Evolutionary conservation across 345 rosid species (phyloP).

Genomic region (Pelargonium nanum): DNA sequence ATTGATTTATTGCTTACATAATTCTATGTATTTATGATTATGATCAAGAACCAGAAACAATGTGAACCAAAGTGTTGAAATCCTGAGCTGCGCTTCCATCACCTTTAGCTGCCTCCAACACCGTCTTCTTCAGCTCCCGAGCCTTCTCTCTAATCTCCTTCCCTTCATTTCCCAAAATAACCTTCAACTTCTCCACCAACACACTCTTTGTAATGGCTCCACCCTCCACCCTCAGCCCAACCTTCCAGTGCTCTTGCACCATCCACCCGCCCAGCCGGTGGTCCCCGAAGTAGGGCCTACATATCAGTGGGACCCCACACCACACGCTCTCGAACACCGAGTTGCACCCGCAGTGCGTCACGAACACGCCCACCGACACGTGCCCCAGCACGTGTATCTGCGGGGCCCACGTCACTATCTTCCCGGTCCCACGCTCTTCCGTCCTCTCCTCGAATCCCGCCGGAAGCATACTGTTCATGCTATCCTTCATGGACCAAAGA

Average conservation of each 20-base stretch:
- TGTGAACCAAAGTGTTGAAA: no score
- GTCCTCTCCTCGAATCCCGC: background rate
- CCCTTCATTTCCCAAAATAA: no score
- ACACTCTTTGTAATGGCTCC: background rate
- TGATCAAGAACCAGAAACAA: no score
- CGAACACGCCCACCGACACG: slow-evolving; percentile 19
- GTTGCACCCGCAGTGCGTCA: slow-evolving; percentile 25
- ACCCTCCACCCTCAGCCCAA: background rate
- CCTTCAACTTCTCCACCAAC: no score
- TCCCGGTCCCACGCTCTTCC: background rate
- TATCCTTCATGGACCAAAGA: slow-evolving; percentile 56
- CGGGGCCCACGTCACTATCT: background rate
- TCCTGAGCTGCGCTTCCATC: no score
- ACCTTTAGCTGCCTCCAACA: no score
- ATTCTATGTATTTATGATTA: no score
- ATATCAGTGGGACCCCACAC: background rate
- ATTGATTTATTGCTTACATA: no score
- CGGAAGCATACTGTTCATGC: slow-evolving; percentile 7
- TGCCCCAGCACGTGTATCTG: slow-evolving; percentile 29
- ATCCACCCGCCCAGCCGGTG: background rate
- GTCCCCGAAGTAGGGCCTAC: background rate
- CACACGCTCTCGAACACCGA: background rate
- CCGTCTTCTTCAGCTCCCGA: no score
- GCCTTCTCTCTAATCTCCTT: no score
- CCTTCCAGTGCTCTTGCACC: background rate